Base-by-base conservation (phyloP, 257 asterid species). In the Solanum ossicruentum region DNA sequence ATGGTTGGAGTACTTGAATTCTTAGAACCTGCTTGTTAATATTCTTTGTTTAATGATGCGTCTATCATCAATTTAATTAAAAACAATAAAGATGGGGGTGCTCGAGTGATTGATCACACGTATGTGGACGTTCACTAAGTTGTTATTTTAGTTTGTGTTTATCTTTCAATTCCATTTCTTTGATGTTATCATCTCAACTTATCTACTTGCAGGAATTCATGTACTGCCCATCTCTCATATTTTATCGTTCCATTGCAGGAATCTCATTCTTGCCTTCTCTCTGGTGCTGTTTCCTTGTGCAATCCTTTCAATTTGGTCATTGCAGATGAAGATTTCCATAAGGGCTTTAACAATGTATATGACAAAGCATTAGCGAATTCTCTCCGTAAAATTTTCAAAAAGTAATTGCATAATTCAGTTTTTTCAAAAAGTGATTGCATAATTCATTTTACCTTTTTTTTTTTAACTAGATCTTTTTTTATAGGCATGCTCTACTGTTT, bases 221-320 rank as follows among this genome's bases (percentile, higher is more conserved):
- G 57, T 75, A 39, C 81, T 83, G 77, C 73, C 63, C 83, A 78
- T 52, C 65, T 52, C 67, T 72, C 63, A 17, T 75, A 73, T 77
- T 85, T 84, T 72, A 26, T 56, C 17, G 23, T 84, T 66, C 81
- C 80, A 67, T 89, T 84, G 85, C 98, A 96, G 99, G 98, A 93
- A 88, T 93, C 95, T 85, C 82, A 84, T 90, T 90, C 93, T 80
- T 93, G 98, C 90, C 95, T 89, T 86, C 97, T 95, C 87, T 93
- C 98, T 63, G 99, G 98, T 81, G 99, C 97, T 47, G 90, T 96
- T 83, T 95, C 98, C 84, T 91, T 96, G 86, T 95, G 98, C 97
- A 96, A 93, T 87, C 99, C 98, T 81, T 96, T 96, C 90, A 93
- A 96, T 89, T 91, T 96, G 93, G 89, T 94, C 71, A 88, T 92